A percentile compares a stretch with the other conserved stretches of the same genome.
Evolutionary conservation across 139 green algal species (phyloP).

Genomic region (Pycnococcus provasolii): DNA sequence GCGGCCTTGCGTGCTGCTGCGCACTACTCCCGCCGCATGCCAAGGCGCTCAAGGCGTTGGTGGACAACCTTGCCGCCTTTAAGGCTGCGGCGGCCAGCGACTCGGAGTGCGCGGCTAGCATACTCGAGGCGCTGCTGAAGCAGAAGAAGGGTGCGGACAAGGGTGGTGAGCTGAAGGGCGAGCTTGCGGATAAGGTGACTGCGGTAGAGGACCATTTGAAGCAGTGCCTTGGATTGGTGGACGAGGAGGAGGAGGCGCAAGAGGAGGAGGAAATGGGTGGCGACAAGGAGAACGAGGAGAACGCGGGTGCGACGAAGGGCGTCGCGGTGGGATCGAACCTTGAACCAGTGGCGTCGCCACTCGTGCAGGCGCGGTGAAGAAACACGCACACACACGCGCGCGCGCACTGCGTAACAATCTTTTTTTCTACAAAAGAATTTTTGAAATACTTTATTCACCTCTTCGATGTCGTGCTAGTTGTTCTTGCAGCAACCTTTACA

Average conservation of each 20-base stretch:
- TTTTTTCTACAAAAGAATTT: too few species aligned
- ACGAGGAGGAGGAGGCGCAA: slow-evolving; percentile 27
- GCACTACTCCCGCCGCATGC: background rate
- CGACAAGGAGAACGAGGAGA: slow-evolving; percentile 23
- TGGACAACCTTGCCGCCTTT: slow-evolving; percentile 1
- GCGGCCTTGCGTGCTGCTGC: background rate
- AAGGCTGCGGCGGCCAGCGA: background rate
- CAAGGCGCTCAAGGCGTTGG: slow-evolving; percentile 10
- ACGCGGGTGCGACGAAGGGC: background rate
- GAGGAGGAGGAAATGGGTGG: background rate
- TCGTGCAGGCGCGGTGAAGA: too few species aligned
- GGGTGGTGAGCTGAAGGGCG: background rate
- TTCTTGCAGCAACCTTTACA: too few species aligned
- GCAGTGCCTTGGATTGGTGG: slow-evolving; percentile 19
- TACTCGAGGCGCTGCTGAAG: background rate
- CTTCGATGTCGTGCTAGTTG: too few species aligned
- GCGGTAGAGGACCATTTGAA: background rate
- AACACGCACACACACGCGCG: too few species aligned
- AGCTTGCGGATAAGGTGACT: slow-evolving; percentile 5
- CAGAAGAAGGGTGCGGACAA: background rate
- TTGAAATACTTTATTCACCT: too few species aligned
- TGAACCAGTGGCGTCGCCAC: too few species aligned
- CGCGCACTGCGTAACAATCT: too few species aligned
- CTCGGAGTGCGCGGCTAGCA: background rate
- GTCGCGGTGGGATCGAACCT: background rate